phyloP scores from a whole-genome alignment of 1,284 basidiomycete genomes.

The Rhizoctonia solani region DNA sequence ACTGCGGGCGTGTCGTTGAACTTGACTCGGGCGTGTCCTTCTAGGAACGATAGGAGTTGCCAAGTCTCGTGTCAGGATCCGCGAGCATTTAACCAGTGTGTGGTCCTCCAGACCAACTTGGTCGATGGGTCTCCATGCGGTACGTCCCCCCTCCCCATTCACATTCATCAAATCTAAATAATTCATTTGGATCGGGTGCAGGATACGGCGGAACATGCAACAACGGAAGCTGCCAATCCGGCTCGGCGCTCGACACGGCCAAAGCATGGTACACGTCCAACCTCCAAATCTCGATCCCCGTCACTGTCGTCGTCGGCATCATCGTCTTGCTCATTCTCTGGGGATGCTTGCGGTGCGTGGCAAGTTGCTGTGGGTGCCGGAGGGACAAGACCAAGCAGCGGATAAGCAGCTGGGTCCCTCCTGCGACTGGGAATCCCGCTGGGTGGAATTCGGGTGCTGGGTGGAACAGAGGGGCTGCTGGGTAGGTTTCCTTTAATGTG shows the following conservation, averaged over 20 bases:
- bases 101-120: constrained; percentile 74
- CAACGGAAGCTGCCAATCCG: constrained; percentile 66
- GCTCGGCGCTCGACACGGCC: constrained; percentile 64
- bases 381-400: constrained; percentile 9
- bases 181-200: constrained; percentile 40
- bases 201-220: constrained; percentile 75
- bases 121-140: constrained; percentile 88
- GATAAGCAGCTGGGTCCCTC: constrained; percentile 30
- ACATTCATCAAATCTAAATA: constrained; percentile 2
- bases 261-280: constrained; percentile 78
- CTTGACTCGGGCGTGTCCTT: constrained; percentile 68
- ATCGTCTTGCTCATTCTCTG: constrained; percentile 60
- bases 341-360: constrained; percentile 21
- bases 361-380: not conserved
- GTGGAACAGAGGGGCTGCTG: constrained; percentile 31
- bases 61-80: constrained; percentile 83
- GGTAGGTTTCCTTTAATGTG: not conserved
- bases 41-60: constrained; percentile 66
- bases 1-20: constrained; percentile 70
- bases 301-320: constrained; percentile 72
- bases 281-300: constrained; percentile 78
- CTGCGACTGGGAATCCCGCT: not conserved
- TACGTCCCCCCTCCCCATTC: no score
- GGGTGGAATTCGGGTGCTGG: constrained; percentile 22
- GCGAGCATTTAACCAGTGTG: constrained; percentile 61